phyloP scores from a whole-genome alignment of 495 filamentous ascomycete genomes.

The Neurospora pannonica region DNA sequence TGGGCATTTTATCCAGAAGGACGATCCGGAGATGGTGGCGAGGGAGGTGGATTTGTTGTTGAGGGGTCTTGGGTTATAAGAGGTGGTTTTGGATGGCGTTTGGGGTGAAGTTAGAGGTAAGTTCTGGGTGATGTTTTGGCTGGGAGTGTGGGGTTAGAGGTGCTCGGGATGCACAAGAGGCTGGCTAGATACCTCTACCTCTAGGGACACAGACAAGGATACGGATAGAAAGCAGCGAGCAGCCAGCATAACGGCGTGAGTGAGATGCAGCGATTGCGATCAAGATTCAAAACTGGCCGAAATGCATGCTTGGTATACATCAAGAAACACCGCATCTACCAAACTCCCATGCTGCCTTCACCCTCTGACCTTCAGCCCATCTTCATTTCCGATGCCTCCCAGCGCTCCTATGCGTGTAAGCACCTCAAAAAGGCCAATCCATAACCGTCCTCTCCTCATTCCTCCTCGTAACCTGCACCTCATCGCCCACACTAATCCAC shows the following conservation, averaged over 20 bases:
- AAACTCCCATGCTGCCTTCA: too few species aligned
- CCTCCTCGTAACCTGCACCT: constrained; percentile 50
- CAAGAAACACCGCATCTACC: neutral
- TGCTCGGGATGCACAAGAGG: too few species aligned
- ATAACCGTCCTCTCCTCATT: constrained; percentile 50
- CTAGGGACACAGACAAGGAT: too few species aligned
- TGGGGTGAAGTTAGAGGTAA: neutral
- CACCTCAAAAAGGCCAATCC: constrained; percentile 24
- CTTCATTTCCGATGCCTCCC: too few species aligned
- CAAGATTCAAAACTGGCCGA: neutral
- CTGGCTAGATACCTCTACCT: too few species aligned
- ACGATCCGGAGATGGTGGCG: constrained; percentile 49
- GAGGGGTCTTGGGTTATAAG: neutral
- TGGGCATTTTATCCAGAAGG: constrained; percentile 55
- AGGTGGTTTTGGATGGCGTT: neutral
- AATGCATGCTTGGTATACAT: neutral
- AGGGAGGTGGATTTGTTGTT: constrained; percentile 36
- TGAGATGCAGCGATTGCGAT: too few species aligned
- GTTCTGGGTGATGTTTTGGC: neutral
- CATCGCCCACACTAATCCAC: constrained; percentile 51
- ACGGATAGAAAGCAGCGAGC: too few species aligned
- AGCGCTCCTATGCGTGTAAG: neutral
- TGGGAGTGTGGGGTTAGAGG: too few species aligned
- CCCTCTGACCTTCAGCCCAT: too few species aligned
- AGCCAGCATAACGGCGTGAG: too few species aligned